Percentiles rank a stretch among this genome's conserved stretches.
phyloP scores from a whole-genome alignment of 116 monocot genomes.

The Papilionanthe hybrid region DNA sequence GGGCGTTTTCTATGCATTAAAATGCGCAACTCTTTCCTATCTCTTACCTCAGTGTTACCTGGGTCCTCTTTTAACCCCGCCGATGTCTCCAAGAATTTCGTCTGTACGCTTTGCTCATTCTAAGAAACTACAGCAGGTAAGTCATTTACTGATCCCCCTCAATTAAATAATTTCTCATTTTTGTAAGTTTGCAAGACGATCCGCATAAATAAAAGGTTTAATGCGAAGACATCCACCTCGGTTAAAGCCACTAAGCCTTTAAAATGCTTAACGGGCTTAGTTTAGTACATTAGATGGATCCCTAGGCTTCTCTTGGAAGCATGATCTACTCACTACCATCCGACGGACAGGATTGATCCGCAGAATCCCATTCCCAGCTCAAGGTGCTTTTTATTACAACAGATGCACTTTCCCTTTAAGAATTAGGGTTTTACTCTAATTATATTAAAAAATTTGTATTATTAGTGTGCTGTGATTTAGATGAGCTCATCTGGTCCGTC shows the following conservation, averaged over 20 bases:
- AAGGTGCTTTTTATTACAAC: too few species aligned
- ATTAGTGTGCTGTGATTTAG: background rate
- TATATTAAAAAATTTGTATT: too few species aligned
- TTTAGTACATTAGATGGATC: background rate
- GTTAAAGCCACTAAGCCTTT: background rate
- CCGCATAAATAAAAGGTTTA: background rate
- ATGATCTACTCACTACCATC: background rate
- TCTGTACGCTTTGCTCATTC: background rate
- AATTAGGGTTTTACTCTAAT: background rate
- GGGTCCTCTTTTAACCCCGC: background rate
- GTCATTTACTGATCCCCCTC: background rate
- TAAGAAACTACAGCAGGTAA: background rate
- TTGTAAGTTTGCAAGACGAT: background rate
- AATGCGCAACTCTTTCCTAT: too few species aligned
- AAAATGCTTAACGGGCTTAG: too few species aligned
- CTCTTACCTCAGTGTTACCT: background rate
- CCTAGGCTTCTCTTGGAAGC: constrained; percentile 2
- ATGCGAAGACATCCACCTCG: background rate
- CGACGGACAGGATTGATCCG: background rate
- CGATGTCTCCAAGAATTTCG: background rate
- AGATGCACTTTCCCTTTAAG: background rate
- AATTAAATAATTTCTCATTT: background rate
- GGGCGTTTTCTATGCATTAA: too few species aligned
- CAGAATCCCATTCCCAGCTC: too few species aligned
- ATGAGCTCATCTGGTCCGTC: background rate